Base-by-base conservation (phyloP, 192 early-diverging fungal species). In the Coemansia sp. region DNA sequence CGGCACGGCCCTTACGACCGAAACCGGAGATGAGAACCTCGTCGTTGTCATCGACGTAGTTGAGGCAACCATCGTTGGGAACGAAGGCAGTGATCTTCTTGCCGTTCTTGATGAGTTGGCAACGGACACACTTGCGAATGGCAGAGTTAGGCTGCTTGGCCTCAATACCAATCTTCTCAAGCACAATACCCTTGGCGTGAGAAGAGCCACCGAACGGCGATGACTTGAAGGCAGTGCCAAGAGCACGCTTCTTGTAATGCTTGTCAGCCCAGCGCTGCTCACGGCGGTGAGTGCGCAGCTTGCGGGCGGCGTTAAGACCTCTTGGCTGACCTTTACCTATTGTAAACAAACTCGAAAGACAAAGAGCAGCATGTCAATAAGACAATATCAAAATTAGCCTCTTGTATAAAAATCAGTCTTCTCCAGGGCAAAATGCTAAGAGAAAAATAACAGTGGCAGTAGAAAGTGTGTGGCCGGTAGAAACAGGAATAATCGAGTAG, bases 71-170 rank as follows among this genome's bases (percentile, higher is more conserved):
- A 87, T 99, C 98, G 85, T 97, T 98, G 80, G 98, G 98, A 65
- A 99, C 98, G 88, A 99, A 99, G 78, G 98, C 98, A 65, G 98
- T 97, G 82, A 99, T 91, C 92, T 98, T 99, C 93, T 99, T 99
- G 83, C 93, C 95, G 92, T 99, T 99, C 92, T 99, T 99, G 91
- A 99, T 98, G 72, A 99, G 90, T 89, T 99, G 98, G 72, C 96
- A 97, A 94, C 98, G 95, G 72, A 99, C 95, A 88, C 96, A 98
- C 90, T 99, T 99, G 87, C 98, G 95, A 92, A 99, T 99, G 71
- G 98, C 98, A 88, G 98, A 99, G 93, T 99, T 99, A 84, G 98
- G 98, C 86, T 99, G 98, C 87, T 99, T 99, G 84, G 98, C 95
- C 90, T 99, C 98, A 80, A 99, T 94, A 93, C 96, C 98, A 56